Evolutionary conservation across 2,329 filamentous ascomycete genomes (phyloP).

Genomic region (Ophiocordyceps camponoti-saundersi): DNA sequence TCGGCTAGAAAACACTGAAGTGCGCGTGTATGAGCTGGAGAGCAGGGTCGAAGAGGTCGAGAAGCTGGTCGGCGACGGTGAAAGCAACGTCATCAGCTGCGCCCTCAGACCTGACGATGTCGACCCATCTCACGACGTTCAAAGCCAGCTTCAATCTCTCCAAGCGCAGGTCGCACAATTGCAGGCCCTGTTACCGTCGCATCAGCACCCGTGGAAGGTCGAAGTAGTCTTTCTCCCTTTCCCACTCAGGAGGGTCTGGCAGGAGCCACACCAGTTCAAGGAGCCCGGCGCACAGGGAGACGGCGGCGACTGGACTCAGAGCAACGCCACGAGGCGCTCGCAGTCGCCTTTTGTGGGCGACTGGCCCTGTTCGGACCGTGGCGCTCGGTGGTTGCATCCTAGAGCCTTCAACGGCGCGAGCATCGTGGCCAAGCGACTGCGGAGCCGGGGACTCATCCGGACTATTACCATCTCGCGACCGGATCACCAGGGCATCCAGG

Average conservation of each 20-base stretch:
- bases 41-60: constrained; percentile 43
- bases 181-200: constrained; percentile 45
- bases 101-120: constrained; percentile 15
- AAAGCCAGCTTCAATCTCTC: constrained; percentile 30
- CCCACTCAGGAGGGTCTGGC: constrained; percentile 38
- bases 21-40: constrained; percentile 53
- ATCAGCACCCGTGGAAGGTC: constrained; percentile 49
- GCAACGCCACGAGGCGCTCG: constrained; percentile 24
- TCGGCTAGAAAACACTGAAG: constrained; percentile 47
- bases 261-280: constrained; percentile 30
- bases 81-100: constrained; percentile 22
- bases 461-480: constrained; percentile 42
- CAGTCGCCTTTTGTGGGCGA: constrained; percentile 29
- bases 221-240: constrained; percentile 66
- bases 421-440: constrained; percentile 51
- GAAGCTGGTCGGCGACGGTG: constrained; percentile 30
- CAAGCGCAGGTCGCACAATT: constrained; percentile 35
- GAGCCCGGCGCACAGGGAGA: constrained; percentile 13
- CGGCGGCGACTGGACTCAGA: constrained; percentile 38
- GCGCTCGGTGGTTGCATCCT: constrained; percentile 47
- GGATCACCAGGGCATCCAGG: constrained; percentile 51
- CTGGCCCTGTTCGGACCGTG: constrained; percentile 25
- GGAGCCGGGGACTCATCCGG: constrained; percentile 55
- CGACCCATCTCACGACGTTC: constrained; percentile 27
- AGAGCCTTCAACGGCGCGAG: constrained; percentile 49